Evolutionary conservation across 495 filamentous ascomycete genomes (phyloP), one percentile per base, ranked within the genome.

Genomic region (Penicillium argentinense): DNA sequence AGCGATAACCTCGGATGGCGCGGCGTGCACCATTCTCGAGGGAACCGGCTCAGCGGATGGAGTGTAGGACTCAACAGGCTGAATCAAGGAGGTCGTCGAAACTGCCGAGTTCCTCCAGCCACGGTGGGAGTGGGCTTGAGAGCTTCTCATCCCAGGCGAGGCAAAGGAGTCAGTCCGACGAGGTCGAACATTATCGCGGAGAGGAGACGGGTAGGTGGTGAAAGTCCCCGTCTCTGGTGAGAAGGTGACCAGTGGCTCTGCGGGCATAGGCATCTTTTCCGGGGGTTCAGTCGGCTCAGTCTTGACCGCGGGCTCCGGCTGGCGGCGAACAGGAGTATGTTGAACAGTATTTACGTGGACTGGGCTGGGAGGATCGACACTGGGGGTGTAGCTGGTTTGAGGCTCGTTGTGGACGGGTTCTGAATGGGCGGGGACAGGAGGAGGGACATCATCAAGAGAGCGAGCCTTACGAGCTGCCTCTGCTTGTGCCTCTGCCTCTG

Each of bases 221-320:
- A 78, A 79, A 2, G 76, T 79, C 8, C 76, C 75, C 6, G 73
- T 76, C 33, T 56, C 64, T 13, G 74, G 74, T 2, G 74, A 78
- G 42, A 77, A 78, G 1, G 67, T 68, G 13, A 78, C 60, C 30
- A 73, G 33, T 9, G 63, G 64, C 43, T 76, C 65, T 14, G 54
- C 67, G 3, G 60, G 47, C 39, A 50, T 63, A 44, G 39, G 47
- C 54, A 57, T 68, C 57, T 49, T 52, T 44, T 62, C 57, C 11
- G 59, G 56, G 14, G 59, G 64, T 22, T 36, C 48, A 21, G 52
- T 58, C 37, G 51, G 57, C 49, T 61, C 67, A 42, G 54, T 36
- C 55, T 59, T 57, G 23, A 53, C 46, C 25, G 30, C 17, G 45
- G 46, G 12, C 37, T 56, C 54, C 1, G 28, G 4, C 3, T 26